Conservation (phyloP, 108 stramenopile species). For the Nitzschia sp. region DNA sequence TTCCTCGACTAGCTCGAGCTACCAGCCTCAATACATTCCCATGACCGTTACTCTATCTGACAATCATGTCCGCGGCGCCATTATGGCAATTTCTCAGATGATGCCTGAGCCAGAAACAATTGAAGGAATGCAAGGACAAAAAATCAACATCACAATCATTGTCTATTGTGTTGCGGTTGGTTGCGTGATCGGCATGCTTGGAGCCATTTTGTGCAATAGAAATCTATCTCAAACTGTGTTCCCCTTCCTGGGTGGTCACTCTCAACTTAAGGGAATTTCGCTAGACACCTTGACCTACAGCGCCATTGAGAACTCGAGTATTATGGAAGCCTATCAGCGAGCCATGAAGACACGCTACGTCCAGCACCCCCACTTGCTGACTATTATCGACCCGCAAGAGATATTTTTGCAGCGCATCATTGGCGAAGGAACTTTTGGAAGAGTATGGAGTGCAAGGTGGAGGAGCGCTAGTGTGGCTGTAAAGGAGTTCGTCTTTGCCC, state of each 20-base stretch:
- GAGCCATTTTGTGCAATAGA: constrained; percentile 77
- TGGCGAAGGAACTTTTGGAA: constrained; percentile 96
- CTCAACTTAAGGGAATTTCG: constrained; percentile 75
- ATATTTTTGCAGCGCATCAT: constrained; percentile 95
- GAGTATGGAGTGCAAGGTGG: constrained; percentile 98
- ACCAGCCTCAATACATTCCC: constrained; percentile 57
- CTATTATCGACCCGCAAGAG: constrained; percentile 94
- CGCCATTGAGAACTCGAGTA: constrained; percentile 64
- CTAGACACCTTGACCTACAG: constrained; percentile 85
- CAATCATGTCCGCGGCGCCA: constrained; percentile 68
- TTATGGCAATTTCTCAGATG: constrained; percentile 89
- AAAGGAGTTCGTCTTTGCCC: constrained; percentile 98
- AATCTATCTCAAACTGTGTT: constrained; percentile 62
- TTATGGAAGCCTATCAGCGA: constrained; percentile 78
- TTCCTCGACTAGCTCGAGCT: constrained; percentile 15
- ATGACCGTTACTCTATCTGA: constrained; percentile 68
- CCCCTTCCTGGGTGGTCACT: constrained; percentile 57
- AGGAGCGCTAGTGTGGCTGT: constrained; percentile 93
- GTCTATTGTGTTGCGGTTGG: constrained; percentile 78
- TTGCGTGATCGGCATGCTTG: constrained; percentile 76
- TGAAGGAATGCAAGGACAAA: neutral
- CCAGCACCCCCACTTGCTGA: constrained; percentile 84
- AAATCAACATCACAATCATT: constrained; percentile 68
- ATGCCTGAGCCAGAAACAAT: constrained; percentile 48
- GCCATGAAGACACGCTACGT: constrained; percentile 93